Conservation (phyloP, 805 yeast genomes). For the Sugiyamaella floridensis region DNA sequence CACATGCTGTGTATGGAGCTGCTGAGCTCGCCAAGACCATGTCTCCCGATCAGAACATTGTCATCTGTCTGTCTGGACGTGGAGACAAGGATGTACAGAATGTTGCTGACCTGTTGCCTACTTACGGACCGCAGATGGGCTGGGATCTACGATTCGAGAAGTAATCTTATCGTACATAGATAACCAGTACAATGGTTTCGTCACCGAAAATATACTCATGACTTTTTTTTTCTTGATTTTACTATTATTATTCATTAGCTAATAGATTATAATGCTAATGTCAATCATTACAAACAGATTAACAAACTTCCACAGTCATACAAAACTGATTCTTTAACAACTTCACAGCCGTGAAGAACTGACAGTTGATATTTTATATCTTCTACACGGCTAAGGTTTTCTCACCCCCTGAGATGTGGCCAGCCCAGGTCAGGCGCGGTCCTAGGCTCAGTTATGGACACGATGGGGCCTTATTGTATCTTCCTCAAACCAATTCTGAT, state of each 20-base stretch:
- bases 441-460: constrained; percentile 40
- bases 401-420: constrained; percentile 29
- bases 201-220: too few relatives aligned
- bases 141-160: constrained; percentile 84
- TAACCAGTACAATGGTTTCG: neutral
- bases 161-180: neutral
- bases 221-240: too few relatives aligned
- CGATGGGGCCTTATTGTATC: constrained; percentile 31
- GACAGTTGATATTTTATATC: too few relatives aligned
- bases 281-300: too few relatives aligned
- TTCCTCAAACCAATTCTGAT: constrained; percentile 15
- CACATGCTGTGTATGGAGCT: constrained; percentile 94
- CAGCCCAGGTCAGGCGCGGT: constrained; percentile 35
- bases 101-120: constrained; percentile 91
- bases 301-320: too few relatives aligned
- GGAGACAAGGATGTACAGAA: constrained; percentile 99
- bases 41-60: constrained; percentile 69
- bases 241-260: too few relatives aligned
- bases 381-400: neutral
- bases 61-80: constrained; percentile 92
- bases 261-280: too few relatives aligned
- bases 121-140: constrained; percentile 80
- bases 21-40: constrained; percentile 78
- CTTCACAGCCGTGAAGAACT: neutral
- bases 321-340: too few relatives aligned